Evolutionary conservation across 805 yeast species (phyloP), one percentile per base, ranked within the genome.

Genomic region (Lipomyces chichibuensis): DNA sequence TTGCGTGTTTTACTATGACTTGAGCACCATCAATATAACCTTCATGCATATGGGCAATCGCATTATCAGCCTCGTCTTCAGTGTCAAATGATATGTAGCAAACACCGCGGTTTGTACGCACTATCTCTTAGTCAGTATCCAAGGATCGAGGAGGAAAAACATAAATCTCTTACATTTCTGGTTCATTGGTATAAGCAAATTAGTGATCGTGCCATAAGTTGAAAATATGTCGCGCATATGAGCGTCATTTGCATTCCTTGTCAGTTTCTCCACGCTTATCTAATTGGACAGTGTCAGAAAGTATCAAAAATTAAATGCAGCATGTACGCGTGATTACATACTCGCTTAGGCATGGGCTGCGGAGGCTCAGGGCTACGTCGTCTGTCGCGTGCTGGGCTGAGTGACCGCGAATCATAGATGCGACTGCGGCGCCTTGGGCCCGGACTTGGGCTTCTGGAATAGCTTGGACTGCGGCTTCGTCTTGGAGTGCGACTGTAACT

Each of bases 181-280:
- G 46, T 61, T 61, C 23, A 65, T 49, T 9, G 71, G 67, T 14
- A 70, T n/a, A 27, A 32, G 25, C 20, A 70, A 33, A 14, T 61
- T 32, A 4, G 59, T 29, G 33, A 68, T 57, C 3, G 13, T 57
- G 8, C 73, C 73, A 43, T 70, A 70, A 4, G 53, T 57, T 13
- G 65, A 61, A 62, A 70, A 70, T 17, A 70, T 70, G 35, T 70
- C 73, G 2, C 61, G 62, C 4, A 70, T 46, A 59, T 70, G 73
- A 29, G 49, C 66, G 23, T 64, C 70, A 25, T 46, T 62, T 17
- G 70, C 69, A 52, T 57, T 60, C 33, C 49, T 62, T 8, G 73
- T 60, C 57, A 70, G 33, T 8, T 60, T 59, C 35, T 70, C 69
- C 8, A 69, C 61, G 25, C 62, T 32, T 35, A 65, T 59, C 72